Conservation (phyloP, 805 yeast genomes). For the Danielia reshetovae region DNA sequence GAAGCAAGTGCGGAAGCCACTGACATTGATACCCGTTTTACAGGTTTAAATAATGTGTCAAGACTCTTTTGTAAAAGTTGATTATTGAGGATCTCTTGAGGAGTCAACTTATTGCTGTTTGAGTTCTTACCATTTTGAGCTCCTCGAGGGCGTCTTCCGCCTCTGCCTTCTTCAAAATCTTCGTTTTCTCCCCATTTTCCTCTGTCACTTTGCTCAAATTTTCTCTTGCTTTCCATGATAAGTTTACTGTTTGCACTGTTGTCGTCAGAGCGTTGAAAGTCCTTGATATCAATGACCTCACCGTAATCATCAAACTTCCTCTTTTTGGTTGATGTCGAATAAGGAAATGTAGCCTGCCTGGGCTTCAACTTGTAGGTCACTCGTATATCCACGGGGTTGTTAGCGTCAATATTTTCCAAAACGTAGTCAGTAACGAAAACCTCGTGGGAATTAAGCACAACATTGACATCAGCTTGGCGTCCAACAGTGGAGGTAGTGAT, state of each 20-base stretch:
- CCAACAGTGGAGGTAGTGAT: slow-evolving; percentile 3
- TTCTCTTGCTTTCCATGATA: slow-evolving; percentile 35
- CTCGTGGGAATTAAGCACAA: slow-evolving; percentile 38
- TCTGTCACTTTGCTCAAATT: slow-evolving; percentile 30
- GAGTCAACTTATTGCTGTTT: slow-evolving; percentile 31
- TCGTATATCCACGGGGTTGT: slow-evolving; percentile 53
- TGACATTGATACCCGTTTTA: slow-evolving; percentile 31
- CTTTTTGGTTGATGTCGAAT: slow-evolving; percentile 42
- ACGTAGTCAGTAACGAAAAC: slow-evolving; percentile 37
- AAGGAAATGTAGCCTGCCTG: slow-evolving; percentile 75
- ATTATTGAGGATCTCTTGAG: slow-evolving; percentile 40
- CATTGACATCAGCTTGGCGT: slow-evolving; percentile 7
- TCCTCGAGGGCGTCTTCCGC: slow-evolving; percentile 13
- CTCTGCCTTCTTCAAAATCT: slow-evolving; percentile 4
- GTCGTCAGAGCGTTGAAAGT: slow-evolving; percentile 52
- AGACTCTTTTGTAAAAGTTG: slow-evolving; percentile 36
- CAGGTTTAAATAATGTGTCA: slow-evolving; percentile 53
- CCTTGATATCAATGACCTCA: slow-evolving; percentile 60
- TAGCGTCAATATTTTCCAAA: slow-evolving; percentile 35
- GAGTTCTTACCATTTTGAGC: slow-evolving; percentile 13
- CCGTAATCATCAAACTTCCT: slow-evolving; percentile 86
- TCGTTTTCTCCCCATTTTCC: slow-evolving; percentile 25
- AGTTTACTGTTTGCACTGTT: slow-evolving; percentile 38
- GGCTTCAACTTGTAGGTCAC: slow-evolving; percentile 41
- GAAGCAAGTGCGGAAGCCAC: slow-evolving; percentile 18